These are phyloP conservation scores for Mycena crocata DNA, from an alignment of 768 basidiomycete genomes.

Conservation along the genomic window DNA sequence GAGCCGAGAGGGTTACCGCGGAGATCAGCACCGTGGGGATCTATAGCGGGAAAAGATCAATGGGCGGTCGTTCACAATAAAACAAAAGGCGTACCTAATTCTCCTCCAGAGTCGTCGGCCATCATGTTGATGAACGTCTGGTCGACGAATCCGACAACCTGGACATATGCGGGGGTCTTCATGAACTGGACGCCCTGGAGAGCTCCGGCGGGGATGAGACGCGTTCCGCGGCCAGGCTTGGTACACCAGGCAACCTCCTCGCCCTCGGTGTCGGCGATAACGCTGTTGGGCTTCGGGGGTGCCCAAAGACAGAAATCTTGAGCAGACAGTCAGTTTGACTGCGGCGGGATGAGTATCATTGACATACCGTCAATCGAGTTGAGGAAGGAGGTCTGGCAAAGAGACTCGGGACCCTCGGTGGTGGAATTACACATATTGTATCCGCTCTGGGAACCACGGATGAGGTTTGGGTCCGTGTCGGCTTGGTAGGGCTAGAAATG, in stretches of 20 bases:
- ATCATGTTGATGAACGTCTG: slow-evolving; percentile 68
- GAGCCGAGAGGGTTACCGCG: slow-evolving; percentile 86
- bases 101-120: slow-evolving; percentile 73
- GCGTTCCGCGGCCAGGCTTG: slow-evolving; percentile 76
- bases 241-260: slow-evolving; percentile 84
- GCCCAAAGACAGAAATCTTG: slow-evolving; percentile 81
- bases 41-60: slow-evolving; percentile 10
- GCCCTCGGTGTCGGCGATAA: slow-evolving; percentile 75
- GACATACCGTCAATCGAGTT: slow-evolving; percentile 62
- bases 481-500: slow-evolving; percentile 60
- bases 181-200: slow-evolving; percentile 74
- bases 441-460: slow-evolving; percentile 67
- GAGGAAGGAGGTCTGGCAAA: slow-evolving; percentile 59
- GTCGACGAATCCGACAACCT: slow-evolving; percentile 72
- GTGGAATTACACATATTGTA: slow-evolving; percentile 73
- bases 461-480: slow-evolving; percentile 49
- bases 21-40: slow-evolving; percentile 74
- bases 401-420: slow-evolving; percentile 59
- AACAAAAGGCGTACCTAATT: slow-evolving; percentile 78
- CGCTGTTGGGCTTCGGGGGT: slow-evolving; percentile 59
- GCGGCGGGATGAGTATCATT: neutral
- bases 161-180: slow-evolving; percentile 67
- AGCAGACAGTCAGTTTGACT: slow-evolving; percentile 10
- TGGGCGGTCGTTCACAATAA: slow-evolving; percentile 47
- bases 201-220: slow-evolving; percentile 76